Conservation (phyloP, 768 basidiomycete genomes). For the Xanthoconium purpureum region DNA sequence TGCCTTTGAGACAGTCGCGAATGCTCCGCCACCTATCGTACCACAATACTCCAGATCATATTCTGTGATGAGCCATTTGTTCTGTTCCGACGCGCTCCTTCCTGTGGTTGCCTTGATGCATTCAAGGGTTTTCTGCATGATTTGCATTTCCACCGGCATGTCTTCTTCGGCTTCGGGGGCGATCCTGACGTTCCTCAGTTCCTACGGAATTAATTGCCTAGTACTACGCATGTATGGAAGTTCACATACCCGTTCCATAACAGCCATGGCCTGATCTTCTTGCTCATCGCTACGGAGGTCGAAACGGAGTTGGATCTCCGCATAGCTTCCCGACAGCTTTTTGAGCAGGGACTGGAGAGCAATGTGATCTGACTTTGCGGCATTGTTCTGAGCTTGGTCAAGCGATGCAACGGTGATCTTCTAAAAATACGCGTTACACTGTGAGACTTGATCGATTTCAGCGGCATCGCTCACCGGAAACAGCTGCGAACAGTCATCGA, state of each 20-base stretch:
- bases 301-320: not conserved
- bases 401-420: not conserved
- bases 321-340: not conserved
- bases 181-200: not conserved
- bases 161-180: not conserved
- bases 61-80: conserved; percentile 24
- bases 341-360: not conserved
- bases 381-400: not conserved
- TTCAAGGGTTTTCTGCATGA: conserved; percentile 1
- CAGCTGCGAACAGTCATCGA: not conserved
- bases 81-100: not conserved
- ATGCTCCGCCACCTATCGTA: conserved; percentile 27
- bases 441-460: not conserved
- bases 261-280: conserved; percentile 4
- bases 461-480: not conserved
- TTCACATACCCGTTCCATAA: conserved; percentile 2
- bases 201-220: not conserved
- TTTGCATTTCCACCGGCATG: not conserved
- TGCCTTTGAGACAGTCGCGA: conserved; percentile 8
- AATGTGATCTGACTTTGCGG: not conserved
- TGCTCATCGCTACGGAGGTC: not conserved
- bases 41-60: conserved; percentile 27
- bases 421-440: not conserved
- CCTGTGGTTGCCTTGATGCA: conserved; percentile 4
- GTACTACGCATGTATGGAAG: not conserved